A percentile compares a stretch with the other conserved stretches of the same genome.
Conservation (phyloP, 805 yeast species). For the Aciculoconidium aculeatum region DNA sequence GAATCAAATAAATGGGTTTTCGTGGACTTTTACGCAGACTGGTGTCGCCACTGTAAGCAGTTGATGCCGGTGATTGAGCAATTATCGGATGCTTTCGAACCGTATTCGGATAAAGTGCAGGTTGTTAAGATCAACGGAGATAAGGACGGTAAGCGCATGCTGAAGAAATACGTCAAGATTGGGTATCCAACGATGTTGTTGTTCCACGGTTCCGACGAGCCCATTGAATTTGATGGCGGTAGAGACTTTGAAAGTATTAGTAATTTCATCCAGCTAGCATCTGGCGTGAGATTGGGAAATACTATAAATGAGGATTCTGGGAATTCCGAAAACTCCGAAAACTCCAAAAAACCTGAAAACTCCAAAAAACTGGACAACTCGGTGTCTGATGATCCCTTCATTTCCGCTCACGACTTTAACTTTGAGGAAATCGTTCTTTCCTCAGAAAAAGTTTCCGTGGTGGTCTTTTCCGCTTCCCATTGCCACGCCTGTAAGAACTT, state of each 20-base stretch:
- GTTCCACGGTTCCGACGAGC: conserved; percentile 46
- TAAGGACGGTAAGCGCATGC: conserved; percentile 41
- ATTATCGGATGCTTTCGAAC: conserved; percentile 26
- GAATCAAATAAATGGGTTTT: conserved; percentile 45
- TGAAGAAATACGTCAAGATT: conserved; percentile 44
- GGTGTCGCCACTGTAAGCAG: conserved; percentile 67
- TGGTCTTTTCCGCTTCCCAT: conserved; percentile 58
- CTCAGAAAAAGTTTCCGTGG: conserved; percentile 28
- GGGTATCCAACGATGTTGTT: conserved; percentile 65
- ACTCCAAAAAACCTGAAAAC: too few species aligned
- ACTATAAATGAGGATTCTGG: conserved; percentile 2
- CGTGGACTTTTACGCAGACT: conserved; percentile 54
- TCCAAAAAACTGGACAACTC: too few species aligned
- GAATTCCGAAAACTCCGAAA: too few species aligned
- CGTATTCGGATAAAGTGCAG: conserved; percentile 32
- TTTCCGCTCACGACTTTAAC: conserved; percentile 28
- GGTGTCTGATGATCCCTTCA: conserved; percentile 2
- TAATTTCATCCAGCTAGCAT: conserved; percentile 42
- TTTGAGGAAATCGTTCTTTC: conserved; percentile 38
- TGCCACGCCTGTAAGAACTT: conserved; percentile 53
- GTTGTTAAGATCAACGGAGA: conserved; percentile 59
- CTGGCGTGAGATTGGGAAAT: conserved; percentile 19
- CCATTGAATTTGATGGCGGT: conserved; percentile 52
- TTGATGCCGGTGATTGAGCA: conserved; percentile 42
- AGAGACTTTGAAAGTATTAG: conserved; percentile 47